A percentile compares a stretch with the other conserved stretches of the same genome.
These are phyloP conservation scores for Epichloe amarillans DNA, from an alignment of 2,329 filamentous ascomycete species.

Conservation along the genomic window DNA sequence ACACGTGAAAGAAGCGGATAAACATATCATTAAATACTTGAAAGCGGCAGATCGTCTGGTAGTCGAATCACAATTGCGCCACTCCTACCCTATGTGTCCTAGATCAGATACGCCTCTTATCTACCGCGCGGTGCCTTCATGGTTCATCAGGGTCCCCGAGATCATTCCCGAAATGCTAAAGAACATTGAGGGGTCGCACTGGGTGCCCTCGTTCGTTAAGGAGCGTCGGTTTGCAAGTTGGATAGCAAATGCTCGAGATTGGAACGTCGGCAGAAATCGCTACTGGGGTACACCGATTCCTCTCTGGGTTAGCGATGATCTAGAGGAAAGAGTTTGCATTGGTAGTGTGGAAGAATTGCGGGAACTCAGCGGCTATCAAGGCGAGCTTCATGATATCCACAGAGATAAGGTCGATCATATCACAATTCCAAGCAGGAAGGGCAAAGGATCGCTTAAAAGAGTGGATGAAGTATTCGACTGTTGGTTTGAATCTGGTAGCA, in stretches of 20 bases:
- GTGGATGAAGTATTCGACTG: slow-evolving; percentile 90
- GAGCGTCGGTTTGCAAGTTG: slow-evolving; percentile 84
- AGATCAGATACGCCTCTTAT: slow-evolving; percentile 92
- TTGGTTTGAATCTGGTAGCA: slow-evolving; percentile 93
- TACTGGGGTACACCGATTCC: slow-evolving; percentile 95
- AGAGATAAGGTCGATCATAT: slow-evolving; percentile 89
- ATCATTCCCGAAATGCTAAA: slow-evolving; percentile 81
- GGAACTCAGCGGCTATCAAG: slow-evolving; percentile 72
- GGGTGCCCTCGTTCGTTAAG: slow-evolving; percentile 85
- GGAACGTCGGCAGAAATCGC: slow-evolving; percentile 87
- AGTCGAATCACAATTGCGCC: slow-evolving; percentile 74
- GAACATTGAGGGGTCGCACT: slow-evolving; percentile 79
- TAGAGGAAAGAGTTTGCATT: slow-evolving; percentile 74
- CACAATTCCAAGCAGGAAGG: slow-evolving; percentile 80
- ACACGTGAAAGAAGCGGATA: slow-evolving; percentile 87
- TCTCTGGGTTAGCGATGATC: slow-evolving; percentile 81
- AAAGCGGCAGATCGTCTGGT: slow-evolving; percentile 65
- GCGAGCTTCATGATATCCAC: slow-evolving; percentile 75
- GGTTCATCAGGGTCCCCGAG: slow-evolving; percentile 82
- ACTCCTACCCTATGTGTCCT: slow-evolving; percentile 90
- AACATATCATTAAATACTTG: slow-evolving; percentile 80
- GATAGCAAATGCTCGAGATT: slow-evolving; percentile 84
- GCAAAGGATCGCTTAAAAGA: slow-evolving; percentile 69
- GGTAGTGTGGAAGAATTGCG: slow-evolving; percentile 77
- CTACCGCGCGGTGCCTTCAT: slow-evolving; percentile 81